These are phyloP conservation scores for Hanseniaspora sp. DNA, from an alignment of 1,139 yeast genomes.

Conservation along the genomic window DNA sequence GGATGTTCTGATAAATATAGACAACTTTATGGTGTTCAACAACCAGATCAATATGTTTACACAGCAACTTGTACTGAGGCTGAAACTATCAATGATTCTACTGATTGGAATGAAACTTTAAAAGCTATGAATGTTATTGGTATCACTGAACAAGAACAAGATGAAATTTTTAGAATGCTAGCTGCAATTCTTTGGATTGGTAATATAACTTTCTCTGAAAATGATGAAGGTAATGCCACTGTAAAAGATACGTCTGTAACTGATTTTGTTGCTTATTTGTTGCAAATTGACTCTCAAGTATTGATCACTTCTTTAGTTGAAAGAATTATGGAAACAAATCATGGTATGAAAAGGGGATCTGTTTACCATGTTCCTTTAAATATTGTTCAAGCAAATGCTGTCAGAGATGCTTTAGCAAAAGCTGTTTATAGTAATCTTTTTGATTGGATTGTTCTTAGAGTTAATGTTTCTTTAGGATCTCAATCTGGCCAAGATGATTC, in stretches of 20 bases:
- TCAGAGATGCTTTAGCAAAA: slow-evolving; percentile 88
- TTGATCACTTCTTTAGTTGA: slow-evolving; percentile 62
- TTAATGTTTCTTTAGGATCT: slow-evolving; percentile 57
- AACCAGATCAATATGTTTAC: slow-evolving; percentile 83
- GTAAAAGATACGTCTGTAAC: slow-evolving; percentile 80
- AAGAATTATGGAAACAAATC: slow-evolving; percentile 79
- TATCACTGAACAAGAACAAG: slow-evolving; percentile 69
- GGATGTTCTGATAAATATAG: slow-evolving; percentile 79
- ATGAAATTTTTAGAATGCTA: slow-evolving; percentile 72
- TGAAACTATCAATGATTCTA: slow-evolving; percentile 70
- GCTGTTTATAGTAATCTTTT: slow-evolving; percentile 86
- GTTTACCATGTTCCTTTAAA: slow-evolving; percentile 91
- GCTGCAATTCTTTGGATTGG: slow-evolving; percentile 92
- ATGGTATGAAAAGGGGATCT: slow-evolving; percentile 81
- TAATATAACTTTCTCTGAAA: slow-evolving; percentile 73
- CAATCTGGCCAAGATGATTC: slow-evolving; percentile 35
- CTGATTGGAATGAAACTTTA: slow-evolving; percentile 70
- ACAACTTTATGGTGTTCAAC: slow-evolving; percentile 76
- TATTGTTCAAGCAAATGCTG: slow-evolving; percentile 84
- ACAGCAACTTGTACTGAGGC: slow-evolving; percentile 83
- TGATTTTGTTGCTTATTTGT: slow-evolving; percentile 80
- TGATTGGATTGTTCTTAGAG: slow-evolving; percentile 96
- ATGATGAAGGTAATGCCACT: slow-evolving; percentile 74
- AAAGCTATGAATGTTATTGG: slow-evolving; percentile 86
- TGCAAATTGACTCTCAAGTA: slow-evolving; percentile 64